Evolutionary conservation across 2,329 filamentous ascomycete genomes (phyloP), one percentile per base, ranked within the genome.

Genomic region (Pseudohalonectria lignicola): DNA sequence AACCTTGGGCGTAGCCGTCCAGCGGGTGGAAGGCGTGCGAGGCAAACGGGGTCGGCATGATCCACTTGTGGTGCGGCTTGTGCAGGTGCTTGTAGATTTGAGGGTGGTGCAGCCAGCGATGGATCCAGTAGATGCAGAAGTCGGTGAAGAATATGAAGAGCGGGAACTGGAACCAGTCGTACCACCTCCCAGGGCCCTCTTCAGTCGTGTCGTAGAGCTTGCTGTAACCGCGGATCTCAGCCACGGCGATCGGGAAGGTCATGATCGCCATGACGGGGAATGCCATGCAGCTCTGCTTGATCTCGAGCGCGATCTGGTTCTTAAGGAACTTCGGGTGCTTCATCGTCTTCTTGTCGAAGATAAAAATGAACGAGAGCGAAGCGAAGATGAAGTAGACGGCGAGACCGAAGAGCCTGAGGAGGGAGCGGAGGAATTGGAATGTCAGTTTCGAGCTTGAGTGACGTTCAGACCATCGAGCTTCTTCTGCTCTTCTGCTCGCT

Each of bases 21-120:
- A 95, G 59, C 1, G 90, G 88, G 66, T 96, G 87, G 74, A 96
- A 96, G 41, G 90, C 90, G 55, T 94, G 84, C 49, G 82, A 87
- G 31, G 90, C 88, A 58, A 77, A 95, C 1, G 90, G 90, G 3
- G 86, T 94, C 3, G 90, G 90, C 86, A 95, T 93, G 63, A 96
- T 95, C 90, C 90, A 96, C 69, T 94, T 95, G 78, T 96, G 90
- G 64, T 96, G 90, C 47, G 87, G 82, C 76, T 96, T 96, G 75
- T 96, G 90, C 36, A 95, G 71, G 48, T 69, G 69, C 68, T 88
- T 93, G 75, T 96, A 96, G 49, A 92, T 57, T 34, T 65, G 54
- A 13, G 84, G 84, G 61, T 87, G 80, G 63, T 94, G 87, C 44
- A 93, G 72, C 41, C 76, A 82, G 41, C 87, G 82, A 66, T 94